These are phyloP conservation scores for Candida glaebosa DNA, from an alignment of 805 yeast genomes.

Conservation along the genomic window DNA sequence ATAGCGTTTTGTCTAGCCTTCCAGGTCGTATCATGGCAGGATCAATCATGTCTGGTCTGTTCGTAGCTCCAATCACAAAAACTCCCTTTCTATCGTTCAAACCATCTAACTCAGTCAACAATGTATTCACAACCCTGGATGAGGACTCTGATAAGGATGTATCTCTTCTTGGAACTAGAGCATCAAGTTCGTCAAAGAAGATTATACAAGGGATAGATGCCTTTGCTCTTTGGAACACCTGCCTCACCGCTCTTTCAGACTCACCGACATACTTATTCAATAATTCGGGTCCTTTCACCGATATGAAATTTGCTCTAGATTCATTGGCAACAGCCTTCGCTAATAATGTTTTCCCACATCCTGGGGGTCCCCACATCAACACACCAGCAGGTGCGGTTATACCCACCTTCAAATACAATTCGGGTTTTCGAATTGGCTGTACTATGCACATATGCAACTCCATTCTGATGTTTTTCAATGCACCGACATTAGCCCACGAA, in stretches of 20 bases:
- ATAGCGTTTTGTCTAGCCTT: constrained; percentile 86
- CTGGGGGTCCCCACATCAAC: constrained; percentile 98
- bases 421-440: constrained; percentile 93
- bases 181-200: constrained; percentile 94
- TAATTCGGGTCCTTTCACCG: constrained; percentile 95
- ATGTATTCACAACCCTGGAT: constrained; percentile 89
- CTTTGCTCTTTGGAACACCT: constrained; percentile 87
- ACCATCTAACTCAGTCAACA: constrained; percentile 93
- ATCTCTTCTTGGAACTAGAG: constrained; percentile 92
- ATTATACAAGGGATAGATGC: constrained; percentile 92
- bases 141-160: constrained; percentile 83
- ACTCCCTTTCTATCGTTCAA: constrained; percentile 89
- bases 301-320: constrained; percentile 95
- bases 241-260: constrained; percentile 89
- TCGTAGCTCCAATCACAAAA: constrained; percentile 94
- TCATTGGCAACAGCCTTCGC: constrained; percentile 99
- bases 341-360: constrained; percentile 98
- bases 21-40: constrained; percentile 98
- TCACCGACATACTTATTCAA: constrained; percentile 96
- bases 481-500: constrained; percentile 94
- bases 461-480: constrained; percentile 71
- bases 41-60: constrained; percentile 97
- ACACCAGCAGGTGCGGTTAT: constrained; percentile 97
- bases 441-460: constrained; percentile 97
- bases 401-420: constrained; percentile 84